Base-by-base conservation (phyloP, 345 rosid genomes). In the Carallia brachiata region DNA sequence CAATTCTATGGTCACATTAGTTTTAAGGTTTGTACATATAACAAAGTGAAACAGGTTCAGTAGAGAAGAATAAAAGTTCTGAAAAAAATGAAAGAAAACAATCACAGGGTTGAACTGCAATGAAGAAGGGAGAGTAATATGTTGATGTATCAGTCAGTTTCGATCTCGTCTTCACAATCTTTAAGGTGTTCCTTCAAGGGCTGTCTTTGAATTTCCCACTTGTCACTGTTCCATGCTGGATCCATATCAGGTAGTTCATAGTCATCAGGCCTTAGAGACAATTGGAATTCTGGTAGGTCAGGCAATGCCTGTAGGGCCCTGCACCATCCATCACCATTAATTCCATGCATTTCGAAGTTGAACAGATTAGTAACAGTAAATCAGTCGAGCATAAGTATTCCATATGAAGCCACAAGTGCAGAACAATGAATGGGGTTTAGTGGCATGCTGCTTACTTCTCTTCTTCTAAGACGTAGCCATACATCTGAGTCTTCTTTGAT, bases 381-480 rank as follows among this genome's bases (percentile, higher is more conserved):
- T 44, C 50, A 10, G 16, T 44, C 50, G 10, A 15, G 28, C 65
- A 63, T 15, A 47, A 23, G 17, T 4, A 6, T 10, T 18, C n/a
- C 18, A 32, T 65, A 7, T 53, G 39, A 39, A 44, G 50, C 16
- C 2, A 4, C 6, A 61, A 19, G 15, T 37, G 34, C 4, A 32
- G 12, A 23, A 36, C 34, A 52, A 28, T 34, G 31, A 53, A 61
- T 15, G 18, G 6, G 31, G 10, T 17, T 9, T 3, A 48, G 13
- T 3, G 48, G 30, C 37, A 68, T 67, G 34, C 18, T 7, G 58
- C 97, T 80, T 82, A 95, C 99, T 91, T 92, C 61, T 91, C 98
- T 81, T 94, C 86, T 81, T 90, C 96, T 65, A 95, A 74, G 68
- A 91, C 85, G 83, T 85, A 90, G 54, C 97, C 96, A 66, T 88